Conservation (phyloP, 2,329 filamentous ascomycete genomes). For the Talaromyces sp. region DNA sequence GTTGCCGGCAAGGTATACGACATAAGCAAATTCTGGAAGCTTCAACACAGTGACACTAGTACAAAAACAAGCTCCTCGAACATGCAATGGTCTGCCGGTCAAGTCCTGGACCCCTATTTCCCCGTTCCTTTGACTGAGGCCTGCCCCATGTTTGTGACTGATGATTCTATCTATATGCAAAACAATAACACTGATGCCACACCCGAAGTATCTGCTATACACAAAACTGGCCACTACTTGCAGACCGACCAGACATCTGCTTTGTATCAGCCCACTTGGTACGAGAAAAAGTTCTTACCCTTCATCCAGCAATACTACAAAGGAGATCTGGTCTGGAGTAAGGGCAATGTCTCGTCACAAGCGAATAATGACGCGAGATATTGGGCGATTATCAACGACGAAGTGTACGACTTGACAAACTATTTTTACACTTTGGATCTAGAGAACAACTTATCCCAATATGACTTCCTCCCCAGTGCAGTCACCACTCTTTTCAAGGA, state of each 20-base stretch:
- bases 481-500: slow-evolving; percentile 65
- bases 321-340: slow-evolving; percentile 73
- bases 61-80: slow-evolving; percentile 54
- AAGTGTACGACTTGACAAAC: slow-evolving; percentile 83
- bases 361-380: slow-evolving; percentile 63
- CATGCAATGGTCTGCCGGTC: slow-evolving; percentile 75
- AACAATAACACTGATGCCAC: slow-evolving; percentile 64
- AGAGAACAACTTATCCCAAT: slow-evolving; percentile 51
- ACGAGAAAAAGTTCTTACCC: slow-evolving; percentile 66
- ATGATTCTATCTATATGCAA: slow-evolving; percentile 43
- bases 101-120: slow-evolving; percentile 81
- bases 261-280: slow-evolving; percentile 68
- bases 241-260: slow-evolving; percentile 53
- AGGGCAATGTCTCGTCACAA: slow-evolving; percentile 54
- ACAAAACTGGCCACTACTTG: slow-evolving; percentile 62
- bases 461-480: slow-evolving; percentile 66
- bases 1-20: slow-evolving; percentile 89
- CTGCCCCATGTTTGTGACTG: slow-evolving; percentile 67
- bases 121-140: slow-evolving; percentile 67
- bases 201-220: slow-evolving; percentile 52
- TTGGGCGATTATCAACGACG: slow-evolving; percentile 74
- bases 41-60: slow-evolving; percentile 71
- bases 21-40: slow-evolving; percentile 78
- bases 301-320: slow-evolving; percentile 82
- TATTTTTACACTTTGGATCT: slow-evolving; percentile 74